These are phyloP conservation scores for Dimargaris xerosporica DNA, from an alignment of 192 early-diverging fungal species.

Conservation along the genomic window DNA sequence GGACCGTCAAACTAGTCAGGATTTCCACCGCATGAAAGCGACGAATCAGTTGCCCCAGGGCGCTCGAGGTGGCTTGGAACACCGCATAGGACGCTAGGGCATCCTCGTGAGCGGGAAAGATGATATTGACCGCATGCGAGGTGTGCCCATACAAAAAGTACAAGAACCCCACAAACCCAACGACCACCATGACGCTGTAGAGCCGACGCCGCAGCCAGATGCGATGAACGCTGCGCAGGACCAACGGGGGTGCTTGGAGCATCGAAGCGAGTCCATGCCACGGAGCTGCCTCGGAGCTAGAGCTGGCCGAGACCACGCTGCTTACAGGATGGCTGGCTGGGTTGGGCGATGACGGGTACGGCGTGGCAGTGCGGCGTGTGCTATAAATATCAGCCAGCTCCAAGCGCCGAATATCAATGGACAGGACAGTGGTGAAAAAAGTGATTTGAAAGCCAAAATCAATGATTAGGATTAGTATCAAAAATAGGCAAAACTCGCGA, in stretches of 20 bases:
- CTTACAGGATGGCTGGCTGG: too few relatives aligned
- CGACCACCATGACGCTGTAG: conserved; percentile 4
- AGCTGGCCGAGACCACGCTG: too few relatives aligned
- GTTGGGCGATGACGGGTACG: too few relatives aligned
- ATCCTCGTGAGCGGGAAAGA: conserved; percentile 10
- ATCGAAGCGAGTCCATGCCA: background rate
- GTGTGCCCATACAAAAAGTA: conserved; percentile 8
- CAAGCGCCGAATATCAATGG: conserved; percentile 65
- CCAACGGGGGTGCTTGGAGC: background rate
- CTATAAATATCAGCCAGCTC: conserved; percentile 32
- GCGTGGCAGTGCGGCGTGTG: background rate
- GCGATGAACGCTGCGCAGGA: conserved; percentile 2
- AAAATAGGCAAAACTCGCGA: conserved; percentile 63
- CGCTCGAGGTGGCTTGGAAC: background rate
- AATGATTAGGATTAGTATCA: conserved; percentile 45
- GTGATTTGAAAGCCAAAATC: conserved; percentile 70
- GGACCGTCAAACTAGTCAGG: background rate
- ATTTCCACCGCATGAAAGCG: conserved; percentile 6
- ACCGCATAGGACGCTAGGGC: background rate
- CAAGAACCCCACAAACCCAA: conserved; percentile 6
- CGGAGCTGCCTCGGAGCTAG: too few relatives aligned
- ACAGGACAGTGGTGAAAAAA: conserved; percentile 62
- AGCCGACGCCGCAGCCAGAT: conserved; percentile 1
- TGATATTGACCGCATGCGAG: conserved; percentile 8
- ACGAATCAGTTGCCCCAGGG: background rate